Conservation (phyloP, 2,329 filamentous ascomycete species). For the Fusarium acutatum region DNA sequence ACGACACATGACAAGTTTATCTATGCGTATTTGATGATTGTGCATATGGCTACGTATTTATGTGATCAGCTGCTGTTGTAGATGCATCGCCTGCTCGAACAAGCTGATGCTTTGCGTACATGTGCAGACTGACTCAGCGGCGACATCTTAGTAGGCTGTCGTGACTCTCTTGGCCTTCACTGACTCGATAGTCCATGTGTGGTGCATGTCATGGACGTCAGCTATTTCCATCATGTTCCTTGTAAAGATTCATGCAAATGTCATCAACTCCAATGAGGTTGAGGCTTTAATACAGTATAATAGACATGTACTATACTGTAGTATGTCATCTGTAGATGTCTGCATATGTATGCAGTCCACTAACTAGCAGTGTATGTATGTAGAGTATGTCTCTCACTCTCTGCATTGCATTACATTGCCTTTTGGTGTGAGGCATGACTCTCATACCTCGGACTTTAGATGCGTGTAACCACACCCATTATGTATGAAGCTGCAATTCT, state of each 20-base stretch:
- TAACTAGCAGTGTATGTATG: neutral
- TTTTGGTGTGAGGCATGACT: constrained; percentile 2
- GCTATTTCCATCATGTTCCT: neutral
- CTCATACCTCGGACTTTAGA: neutral
- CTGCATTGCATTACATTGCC: neutral
- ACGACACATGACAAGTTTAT: neutral
- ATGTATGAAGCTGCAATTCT: neutral
- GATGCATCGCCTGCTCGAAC: neutral
- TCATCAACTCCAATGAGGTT: neutral
- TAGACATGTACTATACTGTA: neutral
- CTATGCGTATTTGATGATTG: neutral
- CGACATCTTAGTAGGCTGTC: neutral
- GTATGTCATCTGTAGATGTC: neutral
- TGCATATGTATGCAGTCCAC: neutral
- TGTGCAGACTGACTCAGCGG: neutral
- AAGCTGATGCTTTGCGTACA: neutral
- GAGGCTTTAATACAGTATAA: neutral
- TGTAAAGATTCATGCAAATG: neutral
- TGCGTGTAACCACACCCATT: constrained; percentile 18
- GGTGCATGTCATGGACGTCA: neutral
- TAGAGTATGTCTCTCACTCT: neutral
- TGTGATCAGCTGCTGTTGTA: neutral
- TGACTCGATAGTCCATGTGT: neutral
- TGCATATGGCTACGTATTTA: neutral
- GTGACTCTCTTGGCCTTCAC: neutral